Conservation (phyloP, 306 rosid species). For the Amphicarpaea edgeworthii region DNA sequence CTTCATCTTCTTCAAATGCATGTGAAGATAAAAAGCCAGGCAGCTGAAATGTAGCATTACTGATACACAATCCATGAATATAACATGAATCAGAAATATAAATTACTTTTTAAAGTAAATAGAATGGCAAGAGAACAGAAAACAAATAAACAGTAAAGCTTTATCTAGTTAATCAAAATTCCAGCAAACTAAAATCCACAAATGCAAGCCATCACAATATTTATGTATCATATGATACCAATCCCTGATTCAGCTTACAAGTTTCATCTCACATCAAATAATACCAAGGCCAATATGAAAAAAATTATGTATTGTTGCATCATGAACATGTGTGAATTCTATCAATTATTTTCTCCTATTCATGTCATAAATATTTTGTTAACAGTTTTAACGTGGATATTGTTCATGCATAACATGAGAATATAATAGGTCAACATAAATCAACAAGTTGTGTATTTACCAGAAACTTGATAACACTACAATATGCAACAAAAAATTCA, state of each 20-base stretch:
- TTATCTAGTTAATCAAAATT: constrained; percentile 15
- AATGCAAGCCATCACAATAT: constrained; percentile 7
- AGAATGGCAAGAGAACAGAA: constrained; percentile 3
- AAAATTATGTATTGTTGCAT: not conserved
- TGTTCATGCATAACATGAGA: not conserved
- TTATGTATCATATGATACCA: not conserved
- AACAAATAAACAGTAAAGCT: constrained; percentile 25
- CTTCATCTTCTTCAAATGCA: constrained; percentile 88
- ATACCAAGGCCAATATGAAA: not conserved
- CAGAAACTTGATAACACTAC: not conserved
- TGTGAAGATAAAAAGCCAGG: constrained; percentile 85
- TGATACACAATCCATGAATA: constrained; percentile 55
- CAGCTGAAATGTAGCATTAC: constrained; percentile 98
- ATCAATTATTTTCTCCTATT: not conserved
- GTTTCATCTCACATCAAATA: not conserved
- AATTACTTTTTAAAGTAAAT: constrained; percentile 9
- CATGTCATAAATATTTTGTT: constrained; percentile 10
- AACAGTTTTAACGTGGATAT: not conserved
- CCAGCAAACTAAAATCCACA: constrained; percentile 34
- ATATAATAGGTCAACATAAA: not conserved
- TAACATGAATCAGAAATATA: constrained; percentile 43
- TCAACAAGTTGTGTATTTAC: not conserved
- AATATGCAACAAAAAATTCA: not conserved
- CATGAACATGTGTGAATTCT: not conserved
- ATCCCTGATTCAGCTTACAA: not conserved